phyloP scores from a whole-genome alignment of 2,329 filamentous ascomycete species.

The Curvularia eragrostidis region DNA sequence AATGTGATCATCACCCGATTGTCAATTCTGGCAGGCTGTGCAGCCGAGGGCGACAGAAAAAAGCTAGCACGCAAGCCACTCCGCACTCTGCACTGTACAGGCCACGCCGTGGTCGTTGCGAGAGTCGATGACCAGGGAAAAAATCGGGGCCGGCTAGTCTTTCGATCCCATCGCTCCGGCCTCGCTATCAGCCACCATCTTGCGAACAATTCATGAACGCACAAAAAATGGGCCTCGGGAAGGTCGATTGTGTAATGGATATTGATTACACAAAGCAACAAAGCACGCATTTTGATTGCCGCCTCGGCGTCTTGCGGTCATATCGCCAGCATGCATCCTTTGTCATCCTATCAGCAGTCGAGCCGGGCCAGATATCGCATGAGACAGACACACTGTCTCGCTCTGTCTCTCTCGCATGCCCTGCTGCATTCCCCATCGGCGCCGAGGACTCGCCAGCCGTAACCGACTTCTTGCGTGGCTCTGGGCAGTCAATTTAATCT shows the following conservation, averaged over 20 bases:
- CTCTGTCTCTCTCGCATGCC: background rate
- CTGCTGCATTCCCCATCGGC: slow-evolving; percentile 9
- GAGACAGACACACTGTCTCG: slow-evolving; percentile 9
- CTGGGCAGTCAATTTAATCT: slow-evolving; percentile 2
- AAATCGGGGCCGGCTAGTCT: slow-evolving; percentile 1
- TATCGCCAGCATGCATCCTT: slow-evolving; percentile 6
- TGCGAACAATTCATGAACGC: slow-evolving; percentile 26
- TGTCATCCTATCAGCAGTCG: slow-evolving; percentile 12
- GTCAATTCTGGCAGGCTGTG: slow-evolving; percentile 3
- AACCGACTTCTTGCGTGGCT: background rate
- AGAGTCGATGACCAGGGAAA: background rate
- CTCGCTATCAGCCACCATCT: slow-evolving; percentile 3
- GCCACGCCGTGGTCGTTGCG: background rate
- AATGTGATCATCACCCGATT: slow-evolving; percentile 8
- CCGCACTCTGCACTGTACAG: background rate
- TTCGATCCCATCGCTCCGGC: slow-evolving; percentile 6
- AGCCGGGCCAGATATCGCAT: background rate
- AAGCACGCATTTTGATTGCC: slow-evolving; percentile 7
- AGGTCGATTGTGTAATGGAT: slow-evolving; percentile 18
- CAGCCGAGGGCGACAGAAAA: background rate
- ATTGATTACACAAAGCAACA: slow-evolving; percentile 17
- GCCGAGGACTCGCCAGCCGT: slow-evolving; percentile 8
- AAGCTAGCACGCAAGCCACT: background rate
- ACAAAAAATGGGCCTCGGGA: slow-evolving; percentile 16
- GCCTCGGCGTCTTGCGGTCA: slow-evolving; percentile 6